Evolutionary conservation across 2,329 filamentous ascomycete genomes (phyloP).

Genomic region (Fusarium phyllophilum): DNA sequence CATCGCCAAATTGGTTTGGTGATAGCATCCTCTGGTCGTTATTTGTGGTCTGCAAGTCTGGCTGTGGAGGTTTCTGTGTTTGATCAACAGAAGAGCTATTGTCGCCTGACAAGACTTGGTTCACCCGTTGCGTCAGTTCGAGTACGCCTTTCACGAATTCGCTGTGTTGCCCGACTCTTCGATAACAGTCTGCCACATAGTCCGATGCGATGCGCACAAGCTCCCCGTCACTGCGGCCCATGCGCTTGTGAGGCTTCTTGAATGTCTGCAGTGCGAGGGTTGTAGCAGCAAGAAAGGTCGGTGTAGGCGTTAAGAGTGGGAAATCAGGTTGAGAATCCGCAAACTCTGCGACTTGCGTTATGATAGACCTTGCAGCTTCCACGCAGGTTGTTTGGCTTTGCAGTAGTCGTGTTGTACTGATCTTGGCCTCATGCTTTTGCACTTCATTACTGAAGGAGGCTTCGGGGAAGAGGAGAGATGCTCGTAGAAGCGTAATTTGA

Average conservation of each 20-base stretch:
- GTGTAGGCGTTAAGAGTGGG: conserved; percentile 27
- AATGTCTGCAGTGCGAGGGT: conserved; percentile 35
- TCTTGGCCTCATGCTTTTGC: conserved; percentile 26
- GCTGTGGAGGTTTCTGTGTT: background rate
- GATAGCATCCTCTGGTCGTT: conserved; percentile 6
- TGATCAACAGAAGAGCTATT: conserved; percentile 10
- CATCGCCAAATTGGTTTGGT: background rate
- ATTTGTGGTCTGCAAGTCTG: background rate
- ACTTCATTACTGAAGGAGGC: conserved; percentile 26
- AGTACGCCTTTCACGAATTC: conserved; percentile 29
- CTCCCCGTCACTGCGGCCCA: conserved; percentile 38
- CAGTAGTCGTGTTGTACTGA: conserved; percentile 21
- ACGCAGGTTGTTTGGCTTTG: conserved; percentile 36
- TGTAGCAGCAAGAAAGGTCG: conserved; percentile 25
- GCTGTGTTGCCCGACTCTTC: conserved; percentile 16
- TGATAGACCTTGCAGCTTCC: conserved; percentile 34
- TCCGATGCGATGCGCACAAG: conserved; percentile 30
- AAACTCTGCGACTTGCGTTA: conserved; percentile 34
- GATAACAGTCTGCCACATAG: conserved; percentile 29
- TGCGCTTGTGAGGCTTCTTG: conserved; percentile 38
- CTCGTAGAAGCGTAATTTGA: conserved; percentile 33
- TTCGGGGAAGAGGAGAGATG: conserved; percentile 35
- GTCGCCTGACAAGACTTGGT: conserved; percentile 27
- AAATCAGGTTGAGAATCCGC: conserved; percentile 29
- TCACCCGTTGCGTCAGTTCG: conserved; percentile 24